phyloP scores from a whole-genome alignment of 2,329 filamentous ascomycete species.

The Alternaria incomplexa region DNA sequence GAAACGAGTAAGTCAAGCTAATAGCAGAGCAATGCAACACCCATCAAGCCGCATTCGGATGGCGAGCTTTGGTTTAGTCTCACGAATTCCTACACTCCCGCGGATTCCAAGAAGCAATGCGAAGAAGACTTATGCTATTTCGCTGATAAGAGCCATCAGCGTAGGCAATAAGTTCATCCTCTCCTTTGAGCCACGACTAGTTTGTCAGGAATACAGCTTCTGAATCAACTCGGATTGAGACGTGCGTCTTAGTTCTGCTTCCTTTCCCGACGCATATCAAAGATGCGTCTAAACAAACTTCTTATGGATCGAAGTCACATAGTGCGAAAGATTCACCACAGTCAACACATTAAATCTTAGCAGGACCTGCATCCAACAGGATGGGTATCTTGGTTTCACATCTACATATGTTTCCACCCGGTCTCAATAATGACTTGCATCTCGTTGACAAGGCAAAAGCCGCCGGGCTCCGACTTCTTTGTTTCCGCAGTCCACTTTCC shows the following conservation, averaged over 20 bases:
- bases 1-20: neutral
- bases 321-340: neutral
- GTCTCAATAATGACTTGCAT: constrained; percentile 47
- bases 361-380: neutral
- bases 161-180: neutral
- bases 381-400: neutral
- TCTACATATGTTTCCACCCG: constrained; percentile 47
- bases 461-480: constrained; percentile 30
- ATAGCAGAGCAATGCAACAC: neutral
- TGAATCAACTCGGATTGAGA: neutral
- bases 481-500: constrained; percentile 13
- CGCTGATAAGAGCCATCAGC: neutral
- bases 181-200: neutral
- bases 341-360: neutral
- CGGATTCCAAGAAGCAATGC: neutral
- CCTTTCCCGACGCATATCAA: neutral
- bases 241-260: neutral
- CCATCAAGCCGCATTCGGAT: neutral
- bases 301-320: neutral
- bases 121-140: neutral
- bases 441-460: constrained; percentile 47
- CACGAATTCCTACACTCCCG: neutral
- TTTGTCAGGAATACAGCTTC: neutral
- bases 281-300: neutral
- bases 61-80: neutral